phyloP scores from a whole-genome alignment of 306 rosid genomes.

The Ziziphus jujuba region DNA sequence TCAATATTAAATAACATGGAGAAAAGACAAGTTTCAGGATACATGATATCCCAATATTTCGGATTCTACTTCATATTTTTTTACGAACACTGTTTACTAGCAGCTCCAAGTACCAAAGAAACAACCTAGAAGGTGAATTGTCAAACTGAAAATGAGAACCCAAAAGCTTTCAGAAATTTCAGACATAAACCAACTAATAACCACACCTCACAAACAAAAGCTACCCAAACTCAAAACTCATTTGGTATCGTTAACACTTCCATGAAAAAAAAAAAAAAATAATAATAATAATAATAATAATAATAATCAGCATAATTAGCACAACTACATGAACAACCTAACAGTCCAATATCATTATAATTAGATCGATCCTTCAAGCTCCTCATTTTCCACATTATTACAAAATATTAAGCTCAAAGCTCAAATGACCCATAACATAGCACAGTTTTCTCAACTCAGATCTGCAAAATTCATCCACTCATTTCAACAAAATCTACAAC shows the following conservation, averaged over 20 bases:
- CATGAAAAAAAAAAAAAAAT: background rate
- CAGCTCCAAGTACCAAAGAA: background rate
- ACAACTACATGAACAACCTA: background rate
- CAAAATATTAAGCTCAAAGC: conserved; percentile 11
- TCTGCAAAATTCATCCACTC: conserved; percentile 38
- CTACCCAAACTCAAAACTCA: background rate
- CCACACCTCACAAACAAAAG: too few relatives aligned
- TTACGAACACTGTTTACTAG: too few relatives aligned
- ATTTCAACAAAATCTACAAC: conserved; percentile 16
- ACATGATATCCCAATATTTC: too few relatives aligned
- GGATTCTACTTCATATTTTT: too few relatives aligned
- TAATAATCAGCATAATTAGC: background rate
- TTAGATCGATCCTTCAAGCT: background rate
- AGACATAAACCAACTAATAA: background rate
- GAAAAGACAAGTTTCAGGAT: background rate
- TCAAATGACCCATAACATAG: conserved; percentile 26
- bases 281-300: too few relatives aligned
- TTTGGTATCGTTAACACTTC: background rate
- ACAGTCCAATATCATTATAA: background rate
- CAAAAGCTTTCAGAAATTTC: background rate
- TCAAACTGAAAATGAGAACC: conserved; percentile 1
- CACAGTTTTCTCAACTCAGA: conserved; percentile 35
- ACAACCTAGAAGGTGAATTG: conserved; percentile 2
- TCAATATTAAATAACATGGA: background rate
- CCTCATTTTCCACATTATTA: background rate